Percentiles rank a stretch among this genome's conserved stretches.
phyloP scores from a whole-genome alignment of 495 filamentous ascomycete genomes.

The Neurospora sp. region DNA sequence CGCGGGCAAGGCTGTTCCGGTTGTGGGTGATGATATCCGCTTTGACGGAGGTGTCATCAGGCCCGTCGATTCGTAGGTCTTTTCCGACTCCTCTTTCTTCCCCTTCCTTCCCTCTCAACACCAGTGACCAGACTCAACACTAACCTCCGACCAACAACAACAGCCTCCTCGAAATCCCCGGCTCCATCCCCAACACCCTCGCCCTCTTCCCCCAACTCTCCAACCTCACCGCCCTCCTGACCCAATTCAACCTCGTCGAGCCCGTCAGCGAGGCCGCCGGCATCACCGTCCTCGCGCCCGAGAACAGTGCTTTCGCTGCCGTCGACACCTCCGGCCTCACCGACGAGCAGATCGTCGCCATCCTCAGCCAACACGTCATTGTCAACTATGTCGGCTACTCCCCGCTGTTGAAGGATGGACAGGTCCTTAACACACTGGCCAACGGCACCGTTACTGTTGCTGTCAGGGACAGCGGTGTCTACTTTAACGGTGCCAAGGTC shows the following conservation, averaged over 20 bases:
- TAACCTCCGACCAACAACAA: constrained; percentile 23
- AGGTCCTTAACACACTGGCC: constrained; percentile 17
- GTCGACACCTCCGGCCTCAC: constrained; percentile 4
- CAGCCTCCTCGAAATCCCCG: constrained; percentile 28
- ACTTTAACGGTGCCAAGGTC: constrained; percentile 27
- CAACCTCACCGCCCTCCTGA: not conserved
- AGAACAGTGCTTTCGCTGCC: constrained; percentile 12
- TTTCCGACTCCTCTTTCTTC: not conserved
- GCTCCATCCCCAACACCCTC: not conserved
- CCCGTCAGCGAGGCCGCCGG: constrained; percentile 14
- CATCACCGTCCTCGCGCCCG: constrained; percentile 17
- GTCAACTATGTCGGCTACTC: constrained; percentile 21
- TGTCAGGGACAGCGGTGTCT: constrained; percentile 15
- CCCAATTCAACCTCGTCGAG: not conserved
- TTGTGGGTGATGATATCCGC: constrained; percentile 22
- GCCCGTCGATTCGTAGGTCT: constrained; percentile 18
- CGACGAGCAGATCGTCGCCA: not conserved
- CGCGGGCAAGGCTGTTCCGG: constrained; percentile 20
- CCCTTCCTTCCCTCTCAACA: not conserved
- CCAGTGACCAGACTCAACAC: constrained; percentile 6
- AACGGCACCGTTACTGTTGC: constrained; percentile 21
- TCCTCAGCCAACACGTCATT: constrained; percentile 21
- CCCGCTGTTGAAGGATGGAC: constrained; percentile 19
- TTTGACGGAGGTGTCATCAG: constrained; percentile 26
- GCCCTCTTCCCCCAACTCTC: not conserved